These are phyloP conservation scores for Pisolithus tinctorius DNA, from an alignment of 768 basidiomycete species.

Conservation along the genomic window DNA sequence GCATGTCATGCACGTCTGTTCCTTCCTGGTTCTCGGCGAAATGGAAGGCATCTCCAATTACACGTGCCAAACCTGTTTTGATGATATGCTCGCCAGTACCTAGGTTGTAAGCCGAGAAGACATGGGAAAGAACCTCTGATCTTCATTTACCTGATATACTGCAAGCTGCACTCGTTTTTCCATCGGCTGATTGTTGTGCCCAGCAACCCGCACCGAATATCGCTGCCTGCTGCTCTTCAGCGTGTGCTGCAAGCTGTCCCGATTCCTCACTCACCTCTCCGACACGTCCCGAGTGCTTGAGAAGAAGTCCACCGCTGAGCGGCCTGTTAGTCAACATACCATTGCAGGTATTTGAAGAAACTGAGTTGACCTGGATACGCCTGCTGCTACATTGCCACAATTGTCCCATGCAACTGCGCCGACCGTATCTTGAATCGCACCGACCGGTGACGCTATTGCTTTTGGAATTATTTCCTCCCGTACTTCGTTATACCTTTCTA, in stretches of 20 bases:
- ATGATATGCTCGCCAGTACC: slow-evolving; percentile 72
- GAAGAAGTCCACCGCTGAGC: slow-evolving; percentile 66
- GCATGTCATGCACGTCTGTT: slow-evolving; percentile 49
- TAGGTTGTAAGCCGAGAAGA: slow-evolving; percentile 16
- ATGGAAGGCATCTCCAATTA: slow-evolving; percentile 42
- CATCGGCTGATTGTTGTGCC: slow-evolving; percentile 37
- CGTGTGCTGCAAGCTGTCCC: not conserved
- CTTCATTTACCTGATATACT: slow-evolving; percentile 49
- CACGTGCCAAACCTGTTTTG: slow-evolving; percentile 47
- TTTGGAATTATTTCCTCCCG: not conserved
- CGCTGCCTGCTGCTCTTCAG: slow-evolving; percentile 44
- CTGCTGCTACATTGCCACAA: slow-evolving; percentile 48
- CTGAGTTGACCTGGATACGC: slow-evolving; percentile 57
- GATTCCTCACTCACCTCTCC: slow-evolving; percentile 52
- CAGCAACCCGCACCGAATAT: slow-evolving; percentile 73
- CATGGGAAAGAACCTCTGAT: not conserved
- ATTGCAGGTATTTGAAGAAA: not conserved
- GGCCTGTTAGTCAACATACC: not conserved
- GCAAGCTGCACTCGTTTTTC: slow-evolving; percentile 44
- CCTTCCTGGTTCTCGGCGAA: slow-evolving; percentile 6
- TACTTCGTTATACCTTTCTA: slow-evolving; percentile 29
- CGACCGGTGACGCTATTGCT: slow-evolving; percentile 9
- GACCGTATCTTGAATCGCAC: slow-evolving; percentile 67
- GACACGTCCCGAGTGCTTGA: slow-evolving; percentile 67
- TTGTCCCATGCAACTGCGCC: slow-evolving; percentile 61